Conservation (phyloP, 2,329 filamentous ascomycete species). For the Stagonosporopsis rhizophila region DNA sequence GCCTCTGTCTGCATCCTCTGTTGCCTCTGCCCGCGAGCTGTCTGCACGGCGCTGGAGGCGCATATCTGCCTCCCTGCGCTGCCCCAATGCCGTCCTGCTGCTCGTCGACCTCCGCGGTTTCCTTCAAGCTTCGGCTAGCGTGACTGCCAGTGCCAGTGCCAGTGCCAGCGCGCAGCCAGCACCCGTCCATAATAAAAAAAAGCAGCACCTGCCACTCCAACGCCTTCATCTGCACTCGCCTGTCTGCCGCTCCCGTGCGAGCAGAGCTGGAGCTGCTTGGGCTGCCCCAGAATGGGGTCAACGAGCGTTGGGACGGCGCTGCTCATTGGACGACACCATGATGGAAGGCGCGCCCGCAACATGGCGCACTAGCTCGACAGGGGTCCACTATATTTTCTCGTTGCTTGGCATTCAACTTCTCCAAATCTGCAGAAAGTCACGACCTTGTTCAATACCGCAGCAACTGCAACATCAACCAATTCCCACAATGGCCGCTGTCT, state of each 20-base stretch:
- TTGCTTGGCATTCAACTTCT: constrained; percentile 38
- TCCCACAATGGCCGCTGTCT: constrained; percentile 61
- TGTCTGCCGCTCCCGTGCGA: constrained; percentile 10
- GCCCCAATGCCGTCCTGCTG: background rate
- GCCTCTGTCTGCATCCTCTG: no score
- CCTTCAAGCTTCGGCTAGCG: constrained; percentile 6
- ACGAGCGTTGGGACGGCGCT: constrained; percentile 17
- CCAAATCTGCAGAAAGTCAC: constrained; percentile 28
- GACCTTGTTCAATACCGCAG: constrained; percentile 16
- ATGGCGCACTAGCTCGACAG: constrained; percentile 2
- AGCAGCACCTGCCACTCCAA: background rate
- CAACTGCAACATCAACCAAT: constrained; percentile 20
- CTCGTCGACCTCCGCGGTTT: background rate
- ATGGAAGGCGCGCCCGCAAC: constrained; percentile 34
- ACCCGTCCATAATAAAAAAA: background rate
- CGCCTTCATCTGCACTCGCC: constrained; percentile 7
- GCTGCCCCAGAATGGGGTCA: constrained; percentile 18
- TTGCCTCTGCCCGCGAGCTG: background rate
- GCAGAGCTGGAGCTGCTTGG: background rate
- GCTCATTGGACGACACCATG: constrained; percentile 31
- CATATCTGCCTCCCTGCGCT: background rate
- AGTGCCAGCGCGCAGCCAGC: constrained; percentile 9
- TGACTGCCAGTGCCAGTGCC: background rate
- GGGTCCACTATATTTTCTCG: constrained; percentile 13
- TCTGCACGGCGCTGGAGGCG: background rate